phyloP scores from a whole-genome alignment of 2,329 filamentous ascomycete species.

The Pyrenophora seminiperda region DNA sequence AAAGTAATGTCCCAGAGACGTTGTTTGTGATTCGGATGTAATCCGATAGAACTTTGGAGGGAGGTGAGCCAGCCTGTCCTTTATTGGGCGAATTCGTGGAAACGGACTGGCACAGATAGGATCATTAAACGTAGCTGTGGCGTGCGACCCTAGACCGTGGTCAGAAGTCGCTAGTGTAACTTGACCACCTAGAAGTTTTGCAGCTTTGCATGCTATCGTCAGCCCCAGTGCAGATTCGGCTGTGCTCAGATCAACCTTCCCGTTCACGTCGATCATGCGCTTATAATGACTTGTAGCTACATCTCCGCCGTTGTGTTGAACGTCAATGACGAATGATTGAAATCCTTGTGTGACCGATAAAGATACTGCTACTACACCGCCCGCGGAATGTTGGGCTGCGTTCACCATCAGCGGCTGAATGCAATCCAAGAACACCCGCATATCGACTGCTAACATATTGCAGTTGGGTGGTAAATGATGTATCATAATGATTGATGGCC shows the following conservation, averaged over 20 bases:
- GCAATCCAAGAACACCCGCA: slow-evolving; percentile 51
- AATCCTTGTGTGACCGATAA: slow-evolving; percentile 39
- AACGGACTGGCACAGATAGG: slow-evolving; percentile 33
- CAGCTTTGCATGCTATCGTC: slow-evolving; percentile 51
- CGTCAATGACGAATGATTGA: slow-evolving; percentile 46
- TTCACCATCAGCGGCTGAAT: slow-evolving; percentile 52
- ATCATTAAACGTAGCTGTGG: slow-evolving; percentile 42
- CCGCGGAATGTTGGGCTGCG: slow-evolving; percentile 49
- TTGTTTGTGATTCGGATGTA: slow-evolving; percentile 13
- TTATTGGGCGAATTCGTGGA: slow-evolving; percentile 13
- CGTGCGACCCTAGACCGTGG: slow-evolving; percentile 49
- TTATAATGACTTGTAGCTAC: slow-evolving; percentile 45
- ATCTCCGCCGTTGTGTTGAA: slow-evolving; percentile 52
- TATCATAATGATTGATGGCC: slow-evolving; percentile 43
- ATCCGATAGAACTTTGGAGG: slow-evolving; percentile 19
- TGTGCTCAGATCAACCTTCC: slow-evolving; percentile 49
- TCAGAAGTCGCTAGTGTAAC: slow-evolving; percentile 48
- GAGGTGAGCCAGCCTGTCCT: slow-evolving; percentile 7
- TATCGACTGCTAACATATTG: slow-evolving; percentile 45
- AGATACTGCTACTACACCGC: slow-evolving; percentile 47
- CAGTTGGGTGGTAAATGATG: slow-evolving; percentile 36
- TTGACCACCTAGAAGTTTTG: slow-evolving; percentile 48
- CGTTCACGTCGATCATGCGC: slow-evolving; percentile 53
- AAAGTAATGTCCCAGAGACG: slow-evolving; percentile 21
- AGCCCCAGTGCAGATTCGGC: slow-evolving; percentile 53